Conservation (phyloP, 2,329 filamentous ascomycete species). For the Pestalotiopsis sp. region DNA sequence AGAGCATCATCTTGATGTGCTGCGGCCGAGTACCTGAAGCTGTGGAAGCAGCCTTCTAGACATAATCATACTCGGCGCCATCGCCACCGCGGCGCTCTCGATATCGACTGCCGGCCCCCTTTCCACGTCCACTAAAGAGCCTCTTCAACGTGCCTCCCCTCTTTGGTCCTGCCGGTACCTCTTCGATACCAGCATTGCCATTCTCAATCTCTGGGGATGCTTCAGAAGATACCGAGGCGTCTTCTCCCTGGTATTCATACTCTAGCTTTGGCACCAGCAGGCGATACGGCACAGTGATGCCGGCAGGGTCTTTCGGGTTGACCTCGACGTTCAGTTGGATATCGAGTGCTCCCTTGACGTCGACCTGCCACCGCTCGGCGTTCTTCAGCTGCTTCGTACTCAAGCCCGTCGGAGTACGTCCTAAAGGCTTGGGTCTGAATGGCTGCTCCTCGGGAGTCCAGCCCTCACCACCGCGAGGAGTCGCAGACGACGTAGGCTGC, state of each 20-base stretch:
- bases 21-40: neutral
- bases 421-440: slow-evolving; percentile 46
- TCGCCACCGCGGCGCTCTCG: neutral
- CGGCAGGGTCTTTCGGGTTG: slow-evolving; percentile 79
- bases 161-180: neutral
- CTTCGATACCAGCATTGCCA: slow-evolving; percentile 7
- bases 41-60: neutral
- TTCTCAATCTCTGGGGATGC: slow-evolving; percentile 2
- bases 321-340: slow-evolving; percentile 89
- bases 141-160: neutral
- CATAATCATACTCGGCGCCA: neutral
- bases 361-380: slow-evolving; percentile 58
- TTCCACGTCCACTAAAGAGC: slow-evolving; percentile 4
- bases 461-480: slow-evolving; percentile 2
- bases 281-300: slow-evolving; percentile 84
- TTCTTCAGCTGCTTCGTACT: slow-evolving; percentile 61
- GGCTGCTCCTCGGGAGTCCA: slow-evolving; percentile 11
- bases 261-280: slow-evolving; percentile 79
- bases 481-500: slow-evolving; percentile 20
- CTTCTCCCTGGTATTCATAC: slow-evolving; percentile 53
- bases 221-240: slow-evolving; percentile 8
- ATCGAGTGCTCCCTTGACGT: slow-evolving; percentile 82
- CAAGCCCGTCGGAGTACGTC: slow-evolving; percentile 69
- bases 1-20: neutral
- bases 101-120: slow-evolving; percentile 1